Conservation (phyloP, 208 protist genomes). For the Crithidia sp. region DNA sequence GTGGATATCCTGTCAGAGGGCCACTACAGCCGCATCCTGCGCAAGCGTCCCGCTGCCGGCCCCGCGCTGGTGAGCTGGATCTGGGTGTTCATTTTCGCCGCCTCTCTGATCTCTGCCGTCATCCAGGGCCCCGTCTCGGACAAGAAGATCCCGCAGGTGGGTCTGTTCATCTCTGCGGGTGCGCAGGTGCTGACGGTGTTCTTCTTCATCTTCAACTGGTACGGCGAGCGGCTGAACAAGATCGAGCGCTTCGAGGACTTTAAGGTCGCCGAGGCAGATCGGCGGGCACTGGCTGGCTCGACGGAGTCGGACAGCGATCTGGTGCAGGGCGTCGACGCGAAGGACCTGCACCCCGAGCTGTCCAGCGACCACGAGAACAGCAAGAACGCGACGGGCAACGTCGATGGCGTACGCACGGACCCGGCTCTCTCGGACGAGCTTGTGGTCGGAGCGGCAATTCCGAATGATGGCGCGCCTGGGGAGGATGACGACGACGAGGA, state of each 20-base stretch:
- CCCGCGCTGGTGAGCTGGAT: slow-evolving; percentile 66
- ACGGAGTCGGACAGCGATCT: neutral
- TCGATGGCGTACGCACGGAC: too few relatives aligned
- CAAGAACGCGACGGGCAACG: too few relatives aligned
- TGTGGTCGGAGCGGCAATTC: neutral
- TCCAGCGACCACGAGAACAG: neutral
- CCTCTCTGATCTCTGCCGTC: slow-evolving; percentile 38
- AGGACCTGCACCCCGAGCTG: slow-evolving; percentile 19
- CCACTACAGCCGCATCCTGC: slow-evolving; percentile 72
- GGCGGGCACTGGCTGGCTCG: neutral
- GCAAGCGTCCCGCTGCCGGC: slow-evolving; percentile 38
- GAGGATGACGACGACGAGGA: slow-evolving; percentile 6
- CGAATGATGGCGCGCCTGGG: neutral
- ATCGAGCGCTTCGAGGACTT: slow-evolving; percentile 48
- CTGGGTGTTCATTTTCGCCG: slow-evolving; percentile 60
- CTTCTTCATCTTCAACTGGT: slow-evolving; percentile 74
- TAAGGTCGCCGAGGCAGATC: slow-evolving; percentile 22
- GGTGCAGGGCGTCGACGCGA: neutral
- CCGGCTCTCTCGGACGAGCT: slow-evolving; percentile 4
- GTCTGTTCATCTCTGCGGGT: slow-evolving; percentile 46
- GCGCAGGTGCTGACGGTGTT: slow-evolving; percentile 49
- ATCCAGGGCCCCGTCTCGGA: slow-evolving; percentile 64
- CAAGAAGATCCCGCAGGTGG: slow-evolving; percentile 35
- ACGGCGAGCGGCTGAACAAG: slow-evolving; percentile 58
- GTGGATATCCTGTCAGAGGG: slow-evolving; percentile 78